Evolutionary conservation across 352 stramenopile species (phyloP).

Genomic region (Globisporangium polare): DNA sequence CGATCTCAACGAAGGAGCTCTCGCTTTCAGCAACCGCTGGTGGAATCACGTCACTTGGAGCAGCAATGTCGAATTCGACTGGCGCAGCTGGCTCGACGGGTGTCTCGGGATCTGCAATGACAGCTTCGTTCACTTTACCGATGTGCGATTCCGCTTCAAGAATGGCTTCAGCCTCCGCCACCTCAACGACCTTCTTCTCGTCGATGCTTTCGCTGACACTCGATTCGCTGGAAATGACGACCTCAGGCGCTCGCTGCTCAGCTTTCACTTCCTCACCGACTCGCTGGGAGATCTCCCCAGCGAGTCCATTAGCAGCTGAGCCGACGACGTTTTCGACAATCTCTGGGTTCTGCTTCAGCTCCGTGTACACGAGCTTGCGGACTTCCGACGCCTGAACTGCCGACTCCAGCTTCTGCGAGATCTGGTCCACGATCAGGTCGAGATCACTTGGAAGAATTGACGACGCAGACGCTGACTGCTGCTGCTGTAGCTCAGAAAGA

Average conservation of each 20-base stretch:
- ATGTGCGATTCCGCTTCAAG: background rate
- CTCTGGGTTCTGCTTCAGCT: slow-evolving; percentile 15
- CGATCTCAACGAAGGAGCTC: slow-evolving; percentile 6
- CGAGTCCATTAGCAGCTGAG: background rate
- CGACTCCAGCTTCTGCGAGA: slow-evolving; percentile 18
- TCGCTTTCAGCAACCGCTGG: background rate
- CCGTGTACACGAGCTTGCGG: slow-evolving; percentile 17
- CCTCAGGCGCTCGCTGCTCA: background rate
- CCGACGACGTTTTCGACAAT: slow-evolving; percentile 5
- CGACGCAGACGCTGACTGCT: background rate
- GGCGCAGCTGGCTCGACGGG: background rate
- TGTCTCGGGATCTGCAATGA: background rate
- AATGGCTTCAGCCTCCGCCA: background rate
- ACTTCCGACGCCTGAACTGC: slow-evolving; percentile 14
- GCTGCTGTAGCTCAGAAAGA: slow-evolving; percentile 16
- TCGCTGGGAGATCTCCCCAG: background rate
- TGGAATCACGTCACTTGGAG: background rate
- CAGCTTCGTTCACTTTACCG: background rate
- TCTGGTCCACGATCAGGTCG: slow-evolving; percentile 19
- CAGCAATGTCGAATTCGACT: background rate
- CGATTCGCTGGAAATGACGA: background rate
- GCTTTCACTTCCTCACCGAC: background rate
- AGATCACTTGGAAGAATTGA: slow-evolving; percentile 19
- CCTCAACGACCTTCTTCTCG: background rate
- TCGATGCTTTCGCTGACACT: background rate